Conservation (phyloP, 208 protist genomes). For the Entamoeba histolytica region DNA sequence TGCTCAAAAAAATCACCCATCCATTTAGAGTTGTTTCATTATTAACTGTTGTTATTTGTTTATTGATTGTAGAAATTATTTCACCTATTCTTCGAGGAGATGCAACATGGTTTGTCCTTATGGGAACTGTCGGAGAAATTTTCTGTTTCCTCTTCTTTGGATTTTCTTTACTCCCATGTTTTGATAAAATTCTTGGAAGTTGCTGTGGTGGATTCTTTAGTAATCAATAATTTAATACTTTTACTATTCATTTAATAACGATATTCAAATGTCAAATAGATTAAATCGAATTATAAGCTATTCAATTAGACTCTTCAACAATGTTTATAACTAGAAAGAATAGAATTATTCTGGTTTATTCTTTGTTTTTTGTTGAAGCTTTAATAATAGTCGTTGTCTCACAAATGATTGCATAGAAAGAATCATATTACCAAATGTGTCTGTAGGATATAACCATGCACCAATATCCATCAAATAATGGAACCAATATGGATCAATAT, state of each 20-base stretch:
- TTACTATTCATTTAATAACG: no score
- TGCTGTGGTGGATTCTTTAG: background rate
- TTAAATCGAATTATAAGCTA: no score
- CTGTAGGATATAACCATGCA: background rate
- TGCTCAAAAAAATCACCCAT: background rate
- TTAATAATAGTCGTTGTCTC: background rate
- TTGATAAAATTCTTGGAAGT: background rate
- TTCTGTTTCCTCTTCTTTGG: background rate
- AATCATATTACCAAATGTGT: background rate
- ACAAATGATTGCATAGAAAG: background rate
- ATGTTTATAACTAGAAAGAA: no score
- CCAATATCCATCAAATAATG: background rate
- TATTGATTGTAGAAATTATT: background rate
- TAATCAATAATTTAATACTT: background rate
- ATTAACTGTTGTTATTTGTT: background rate
- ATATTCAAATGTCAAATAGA: no score
- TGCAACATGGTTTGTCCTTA: background rate
- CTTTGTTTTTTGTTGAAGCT: background rate
- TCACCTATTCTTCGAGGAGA: background rate
- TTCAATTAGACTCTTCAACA: no score
- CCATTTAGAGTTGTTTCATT: background rate
- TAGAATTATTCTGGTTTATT: no score
- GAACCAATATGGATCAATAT: background rate
- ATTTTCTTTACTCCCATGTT: background rate
- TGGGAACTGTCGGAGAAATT: background rate